These are phyloP conservation scores for Cutaneotrichosporon dermatis DNA, from an alignment of 1,284 basidiomycete genomes.

Conservation along the genomic window DNA sequence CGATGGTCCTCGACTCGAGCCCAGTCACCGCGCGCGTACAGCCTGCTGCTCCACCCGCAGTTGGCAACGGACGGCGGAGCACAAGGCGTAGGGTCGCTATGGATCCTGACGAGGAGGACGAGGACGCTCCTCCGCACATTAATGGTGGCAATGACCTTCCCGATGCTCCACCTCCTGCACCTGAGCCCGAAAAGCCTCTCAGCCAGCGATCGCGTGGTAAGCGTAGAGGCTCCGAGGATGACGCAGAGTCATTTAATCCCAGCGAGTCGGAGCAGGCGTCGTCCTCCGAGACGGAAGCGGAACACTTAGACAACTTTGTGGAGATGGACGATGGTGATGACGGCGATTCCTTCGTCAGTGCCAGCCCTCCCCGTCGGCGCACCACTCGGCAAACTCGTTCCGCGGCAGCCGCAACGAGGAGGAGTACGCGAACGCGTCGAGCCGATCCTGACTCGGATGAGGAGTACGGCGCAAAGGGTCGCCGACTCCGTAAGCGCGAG, in stretches of 20 bases:
- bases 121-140: conserved; percentile 9
- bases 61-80: conserved; percentile 15
- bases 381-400: neutral
- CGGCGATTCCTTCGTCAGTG: conserved; percentile 3
- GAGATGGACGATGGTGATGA: conserved; percentile 49
- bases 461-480: conserved; percentile 23
- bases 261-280: conserved; percentile 22
- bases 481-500: conserved; percentile 42
- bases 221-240: conserved; percentile 25
- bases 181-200: neutral
- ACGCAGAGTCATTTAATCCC: conserved; percentile 34
- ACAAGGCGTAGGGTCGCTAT: conserved; percentile 22
- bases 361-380: conserved; percentile 6
- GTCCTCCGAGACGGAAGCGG: conserved; percentile 19
- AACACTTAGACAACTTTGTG: conserved; percentile 26
- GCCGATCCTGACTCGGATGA: conserved; percentile 28
- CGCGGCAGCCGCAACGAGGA: neutral
- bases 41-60: neutral
- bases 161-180: neutral
- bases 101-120: conserved; percentile 40
- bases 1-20: conserved; percentile 18
- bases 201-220: conserved; percentile 8
- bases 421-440: conserved; percentile 20
- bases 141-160: conserved; percentile 1
- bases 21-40: conserved; percentile 6